These are phyloP conservation scores for Phytopythium ostracodes DNA, from an alignment of 352 stramenopile species.

Conservation along the genomic window DNA sequence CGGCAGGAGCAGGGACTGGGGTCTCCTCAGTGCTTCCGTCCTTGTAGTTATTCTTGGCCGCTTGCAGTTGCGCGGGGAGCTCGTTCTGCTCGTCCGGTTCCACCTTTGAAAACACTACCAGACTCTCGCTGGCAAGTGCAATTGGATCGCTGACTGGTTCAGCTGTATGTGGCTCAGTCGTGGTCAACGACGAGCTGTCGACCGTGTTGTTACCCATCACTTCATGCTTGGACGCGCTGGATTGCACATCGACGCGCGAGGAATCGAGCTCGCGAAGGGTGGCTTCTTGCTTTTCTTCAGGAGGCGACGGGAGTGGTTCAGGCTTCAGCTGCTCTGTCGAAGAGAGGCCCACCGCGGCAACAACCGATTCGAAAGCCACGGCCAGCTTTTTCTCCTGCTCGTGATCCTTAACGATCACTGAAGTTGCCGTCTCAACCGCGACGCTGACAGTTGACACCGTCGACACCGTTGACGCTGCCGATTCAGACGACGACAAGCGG, in stretches of 20 bases:
- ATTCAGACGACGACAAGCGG: slow-evolving; percentile 1
- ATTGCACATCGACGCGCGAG: background rate
- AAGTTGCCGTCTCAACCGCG: background rate
- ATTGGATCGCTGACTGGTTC: background rate
- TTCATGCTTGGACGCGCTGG: background rate
- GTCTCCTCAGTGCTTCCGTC: background rate
- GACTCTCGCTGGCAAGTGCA: background rate
- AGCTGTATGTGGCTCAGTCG: background rate
- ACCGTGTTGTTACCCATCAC: background rate
- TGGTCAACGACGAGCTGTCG: too few species aligned
- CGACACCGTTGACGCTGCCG: slow-evolving; percentile 1
- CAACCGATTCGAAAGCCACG: background rate
- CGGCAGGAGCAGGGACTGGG: background rate
- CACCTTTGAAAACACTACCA: background rate
- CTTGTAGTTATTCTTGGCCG: background rate
- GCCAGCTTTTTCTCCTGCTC: background rate
- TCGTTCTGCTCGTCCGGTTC: background rate
- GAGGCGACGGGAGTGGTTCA: background rate
- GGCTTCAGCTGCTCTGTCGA: background rate
- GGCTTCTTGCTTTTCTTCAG: background rate
- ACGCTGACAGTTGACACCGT: background rate
- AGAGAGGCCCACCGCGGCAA: background rate
- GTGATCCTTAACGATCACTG: background rate
- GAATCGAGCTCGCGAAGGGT: too few species aligned
- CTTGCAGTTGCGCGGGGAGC: background rate